These are phyloP conservation scores for Vanderwaltozyma polyspora DNA, from an alignment of 805 yeast species.

Conservation along the genomic window DNA sequence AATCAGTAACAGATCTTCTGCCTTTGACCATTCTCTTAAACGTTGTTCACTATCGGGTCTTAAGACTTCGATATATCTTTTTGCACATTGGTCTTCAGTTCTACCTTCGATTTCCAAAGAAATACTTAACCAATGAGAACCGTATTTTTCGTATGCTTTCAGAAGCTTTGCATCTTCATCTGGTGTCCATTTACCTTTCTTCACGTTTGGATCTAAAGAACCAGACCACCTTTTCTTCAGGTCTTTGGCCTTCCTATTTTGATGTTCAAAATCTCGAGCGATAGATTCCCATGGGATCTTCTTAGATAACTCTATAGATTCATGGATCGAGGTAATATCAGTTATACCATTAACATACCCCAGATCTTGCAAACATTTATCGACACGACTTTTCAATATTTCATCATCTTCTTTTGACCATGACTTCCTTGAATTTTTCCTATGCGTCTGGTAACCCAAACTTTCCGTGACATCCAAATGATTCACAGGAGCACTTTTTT, in stretches of 20 bases:
- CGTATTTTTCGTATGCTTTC: conserved; percentile 53
- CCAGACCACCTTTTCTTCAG: conserved; percentile 82
- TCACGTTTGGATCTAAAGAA: conserved; percentile 70
- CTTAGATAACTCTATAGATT: conserved; percentile 23
- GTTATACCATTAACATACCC: conserved; percentile 29
- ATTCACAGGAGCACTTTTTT: conserved; percentile 15
- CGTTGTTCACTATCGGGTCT: conserved; percentile 73
- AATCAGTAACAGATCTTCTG: conserved; percentile 66
- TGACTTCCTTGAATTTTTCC: conserved; percentile 49
- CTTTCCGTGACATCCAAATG: conserved; percentile 50
- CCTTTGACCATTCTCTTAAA: conserved; percentile 65
- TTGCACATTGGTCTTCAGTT: conserved; percentile 92
- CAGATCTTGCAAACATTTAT: conserved; percentile 25
- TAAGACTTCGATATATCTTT: conserved; percentile 76
- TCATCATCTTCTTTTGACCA: conserved; percentile 76
- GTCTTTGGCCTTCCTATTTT: conserved; percentile 61
- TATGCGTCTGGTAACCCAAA: conserved; percentile 61
- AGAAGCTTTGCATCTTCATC: conserved; percentile 63
- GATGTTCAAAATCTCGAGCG: conserved; percentile 34
- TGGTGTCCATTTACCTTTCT: conserved; percentile 78
- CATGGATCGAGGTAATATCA: conserved; percentile 18
- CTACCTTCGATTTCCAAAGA: conserved; percentile 68
- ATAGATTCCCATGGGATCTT: conserved; percentile 53
- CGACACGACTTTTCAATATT: conserved; percentile 34
- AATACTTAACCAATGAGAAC: conserved; percentile 80